Conservation (phyloP, 805 yeast species). For the Naumovozyma castellii region DNA sequence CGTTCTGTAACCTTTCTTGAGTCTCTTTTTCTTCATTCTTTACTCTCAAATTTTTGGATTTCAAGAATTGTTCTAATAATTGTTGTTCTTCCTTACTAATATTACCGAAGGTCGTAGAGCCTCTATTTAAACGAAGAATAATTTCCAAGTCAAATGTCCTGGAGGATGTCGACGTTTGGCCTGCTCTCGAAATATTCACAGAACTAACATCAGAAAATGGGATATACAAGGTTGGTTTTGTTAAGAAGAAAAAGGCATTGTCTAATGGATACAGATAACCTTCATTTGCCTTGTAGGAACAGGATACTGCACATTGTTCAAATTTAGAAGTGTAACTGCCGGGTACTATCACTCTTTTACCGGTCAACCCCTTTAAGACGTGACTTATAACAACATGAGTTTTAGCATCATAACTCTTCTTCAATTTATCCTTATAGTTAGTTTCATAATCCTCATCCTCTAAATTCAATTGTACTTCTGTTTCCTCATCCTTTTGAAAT, state of each 20-base stretch:
- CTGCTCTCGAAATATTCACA: slow-evolving; percentile 81
- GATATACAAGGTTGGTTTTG: slow-evolving; percentile 88
- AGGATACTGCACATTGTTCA: slow-evolving; percentile 76
- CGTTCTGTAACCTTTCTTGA: slow-evolving; percentile 69
- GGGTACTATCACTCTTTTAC: slow-evolving; percentile 74
- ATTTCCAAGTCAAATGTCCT: slow-evolving; percentile 91
- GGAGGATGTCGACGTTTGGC: slow-evolving; percentile 62
- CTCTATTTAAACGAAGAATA: slow-evolving; percentile 51
- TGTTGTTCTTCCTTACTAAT: slow-evolving; percentile 85
- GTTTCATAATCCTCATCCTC: slow-evolving; percentile 71
- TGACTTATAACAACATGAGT: slow-evolving; percentile 83
- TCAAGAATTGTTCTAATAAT: slow-evolving; percentile 63
- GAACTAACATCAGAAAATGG: slow-evolving; percentile 73
- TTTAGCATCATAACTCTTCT: slow-evolving; percentile 66
- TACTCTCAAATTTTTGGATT: slow-evolving; percentile 66
- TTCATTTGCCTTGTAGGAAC: slow-evolving; percentile 91
- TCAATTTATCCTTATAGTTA: slow-evolving; percentile 67
- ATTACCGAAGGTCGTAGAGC: slow-evolving; percentile 76
- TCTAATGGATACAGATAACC: slow-evolving; percentile 92
- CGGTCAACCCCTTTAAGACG: slow-evolving; percentile 82
- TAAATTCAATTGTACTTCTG: slow-evolving; percentile 80
- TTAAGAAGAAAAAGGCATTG: slow-evolving; percentile 78
- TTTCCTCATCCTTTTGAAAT: slow-evolving; percentile 80
- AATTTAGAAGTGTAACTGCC: slow-evolving; percentile 71
- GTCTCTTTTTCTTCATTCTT: slow-evolving; percentile 87